Percentiles rank a stretch among this genome's conserved stretches.
Conservation (phyloP, 805 yeast genomes). For the Jamesozyma spencerorum region DNA sequence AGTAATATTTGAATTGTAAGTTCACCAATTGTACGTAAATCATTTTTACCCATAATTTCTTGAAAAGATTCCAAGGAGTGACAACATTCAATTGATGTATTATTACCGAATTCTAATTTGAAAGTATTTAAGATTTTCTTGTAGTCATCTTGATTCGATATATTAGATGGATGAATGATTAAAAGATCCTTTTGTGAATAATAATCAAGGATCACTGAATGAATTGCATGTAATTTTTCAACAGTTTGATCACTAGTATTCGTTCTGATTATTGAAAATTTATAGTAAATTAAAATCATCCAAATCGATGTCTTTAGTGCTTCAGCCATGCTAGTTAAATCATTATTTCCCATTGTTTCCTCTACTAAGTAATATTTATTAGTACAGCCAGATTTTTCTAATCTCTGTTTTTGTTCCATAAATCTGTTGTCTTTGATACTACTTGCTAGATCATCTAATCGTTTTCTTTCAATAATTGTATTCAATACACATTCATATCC, state of each 20-base stretch:
- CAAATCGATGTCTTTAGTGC: constrained; percentile 72
- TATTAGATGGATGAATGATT: constrained; percentile 43
- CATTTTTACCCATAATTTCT: constrained; percentile 58
- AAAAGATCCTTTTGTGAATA: constrained; percentile 35
- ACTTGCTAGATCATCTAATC: constrained; percentile 73
- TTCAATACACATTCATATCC: constrained; percentile 62
- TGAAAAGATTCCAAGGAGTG: constrained; percentile 51
- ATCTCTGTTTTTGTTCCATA: constrained; percentile 73
- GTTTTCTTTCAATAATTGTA: constrained; percentile 80
- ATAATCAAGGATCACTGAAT: constrained; percentile 41
- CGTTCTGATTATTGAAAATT: constrained; percentile 61
- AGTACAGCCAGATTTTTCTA: constrained; percentile 57
- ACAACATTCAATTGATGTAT: constrained; percentile 30
- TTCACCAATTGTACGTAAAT: constrained; percentile 63
- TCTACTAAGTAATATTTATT: constrained; percentile 74
- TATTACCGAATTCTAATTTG: constrained; percentile 33
- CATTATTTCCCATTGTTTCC: constrained; percentile 42
- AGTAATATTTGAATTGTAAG: constrained; percentile 66
- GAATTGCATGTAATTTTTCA: constrained; percentile 32
- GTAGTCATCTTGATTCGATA: constrained; percentile 46
- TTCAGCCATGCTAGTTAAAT: constrained; percentile 41
- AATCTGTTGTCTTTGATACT: constrained; percentile 86
- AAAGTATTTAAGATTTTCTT: constrained; percentile 34
- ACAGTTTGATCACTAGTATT: constrained; percentile 68
- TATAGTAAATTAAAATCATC: constrained; percentile 53